Base-by-base conservation (phyloP, 164 flowering plant species). In the Vitis rotundifolia region DNA sequence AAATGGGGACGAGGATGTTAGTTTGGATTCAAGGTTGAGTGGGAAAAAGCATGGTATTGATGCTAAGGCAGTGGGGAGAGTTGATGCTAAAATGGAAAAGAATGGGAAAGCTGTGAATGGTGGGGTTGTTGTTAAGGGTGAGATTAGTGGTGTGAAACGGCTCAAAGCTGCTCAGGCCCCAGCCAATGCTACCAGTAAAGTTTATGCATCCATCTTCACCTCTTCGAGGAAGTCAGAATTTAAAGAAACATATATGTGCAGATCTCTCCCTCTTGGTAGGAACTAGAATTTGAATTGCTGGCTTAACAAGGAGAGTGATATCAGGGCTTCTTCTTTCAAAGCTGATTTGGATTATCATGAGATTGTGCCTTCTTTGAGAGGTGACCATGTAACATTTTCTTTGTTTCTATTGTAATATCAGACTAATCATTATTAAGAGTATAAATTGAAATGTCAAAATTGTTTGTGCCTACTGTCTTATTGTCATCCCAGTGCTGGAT, bases 181-280 rank as follows among this genome's bases (percentile, higher is more conserved):
- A 1, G 71, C 81, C 13, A 75, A 91, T 86, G 98, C 99, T 26
- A 93, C 79, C 1, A 86, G 83, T 73, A 86, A 84, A 70, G 96
- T 95, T 13, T 95, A 93, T 83, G 93, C 93, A 0, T 95, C 98
- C 1, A 87, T 93, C 31, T 95, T 95, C 71, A 93, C 91, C n/a
- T 95, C 98, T 0, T 93, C 99, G 0, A 90, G 48, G 83, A 95
- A 95, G 72, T 74, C 84, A 0, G 79, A 85, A 29, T 88, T 93
- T 60, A 93, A 86, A 73, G 99, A 95, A 73, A 95, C 98, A 3
- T 95, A 76, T 73, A n/a, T 61, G 44, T 95, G 99, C 79, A 88
- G 97, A 66, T 93, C 99, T 13, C 91, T 95, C 64, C 99, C 98
- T 0, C 91, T 95, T 55, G 98, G 99, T 29, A 82, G 99, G 67